phyloP scores from a whole-genome alignment of 176 grass and related monocot genomes.

The Neostapfia colusana region DNA sequence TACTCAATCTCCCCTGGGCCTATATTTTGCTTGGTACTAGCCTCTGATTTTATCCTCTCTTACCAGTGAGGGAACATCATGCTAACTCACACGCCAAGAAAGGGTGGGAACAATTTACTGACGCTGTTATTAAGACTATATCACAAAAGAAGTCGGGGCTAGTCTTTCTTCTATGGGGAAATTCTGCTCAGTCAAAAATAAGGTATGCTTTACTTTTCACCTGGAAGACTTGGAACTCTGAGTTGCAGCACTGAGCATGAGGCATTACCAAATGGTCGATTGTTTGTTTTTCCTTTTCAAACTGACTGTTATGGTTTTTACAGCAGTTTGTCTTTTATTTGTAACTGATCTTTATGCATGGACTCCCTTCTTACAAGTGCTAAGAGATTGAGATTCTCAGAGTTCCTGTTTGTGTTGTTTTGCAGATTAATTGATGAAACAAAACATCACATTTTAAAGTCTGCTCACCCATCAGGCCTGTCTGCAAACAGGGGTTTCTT shows the following conservation, averaged over 20 bases:
- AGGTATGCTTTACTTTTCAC: conserved; percentile 48
- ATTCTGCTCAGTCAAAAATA: conserved; percentile 87
- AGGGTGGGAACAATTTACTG: conserved; percentile 97
- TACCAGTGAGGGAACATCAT: conserved; percentile 76
- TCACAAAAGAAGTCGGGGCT: conserved; percentile 85
- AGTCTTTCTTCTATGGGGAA: conserved; percentile 96
- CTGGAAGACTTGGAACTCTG: background rate
- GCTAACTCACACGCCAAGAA: conserved; percentile 96
- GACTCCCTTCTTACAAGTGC: background rate
- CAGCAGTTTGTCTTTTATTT: background rate
- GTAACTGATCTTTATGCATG: background rate
- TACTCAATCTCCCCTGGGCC: background rate
- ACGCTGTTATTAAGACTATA: conserved; percentile 84
- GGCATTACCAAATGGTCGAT: background rate
- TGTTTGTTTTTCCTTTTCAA: background rate
- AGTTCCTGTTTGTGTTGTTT: conserved; percentile 31
- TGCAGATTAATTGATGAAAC: conserved; percentile 85
- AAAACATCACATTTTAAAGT: conserved; percentile 82
- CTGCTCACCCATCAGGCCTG: conserved; percentile 91
- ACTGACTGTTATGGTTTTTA: background rate
- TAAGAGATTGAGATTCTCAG: conserved; percentile 6
- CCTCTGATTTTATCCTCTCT: conserved; percentile 27
- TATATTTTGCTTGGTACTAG: conserved; percentile 19
- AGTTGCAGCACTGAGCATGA: background rate
- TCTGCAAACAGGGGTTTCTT: conserved; percentile 91